Percentiles rank a stretch among this genome's conserved stretches.
These are phyloP conservation scores for Emericellopsis atlantica DNA, from an alignment of 2,329 filamentous ascomycete species.

Conservation along the genomic window DNA sequence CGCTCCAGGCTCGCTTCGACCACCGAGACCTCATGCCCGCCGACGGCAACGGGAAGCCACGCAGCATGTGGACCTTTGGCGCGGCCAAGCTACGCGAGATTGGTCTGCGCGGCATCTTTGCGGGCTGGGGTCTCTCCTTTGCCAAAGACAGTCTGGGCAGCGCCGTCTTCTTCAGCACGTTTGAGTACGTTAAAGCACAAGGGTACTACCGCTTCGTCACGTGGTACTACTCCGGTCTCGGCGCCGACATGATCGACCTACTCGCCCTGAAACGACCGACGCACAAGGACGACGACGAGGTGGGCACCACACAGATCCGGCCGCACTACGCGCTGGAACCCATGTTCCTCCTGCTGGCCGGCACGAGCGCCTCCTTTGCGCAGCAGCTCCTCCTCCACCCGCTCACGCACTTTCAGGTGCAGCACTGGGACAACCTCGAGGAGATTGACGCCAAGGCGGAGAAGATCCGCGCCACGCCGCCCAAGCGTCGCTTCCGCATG, in stretches of 20 bases:
- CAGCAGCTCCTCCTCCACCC: slow-evolving; percentile 64
- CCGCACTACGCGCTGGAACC: slow-evolving; percentile 69
- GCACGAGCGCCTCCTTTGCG: slow-evolving; percentile 52
- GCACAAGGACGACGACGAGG: slow-evolving; percentile 9
- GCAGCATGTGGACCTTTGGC: slow-evolving; percentile 64
- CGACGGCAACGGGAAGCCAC: slow-evolving; percentile 27
- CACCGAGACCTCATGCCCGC: slow-evolving; percentile 32
- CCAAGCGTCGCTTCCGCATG: slow-evolving; percentile 33
- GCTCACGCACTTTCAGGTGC: slow-evolving; percentile 55
- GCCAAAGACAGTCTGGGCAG: slow-evolving; percentile 58
- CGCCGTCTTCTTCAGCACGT: slow-evolving; percentile 61
- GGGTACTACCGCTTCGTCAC: slow-evolving; percentile 57
- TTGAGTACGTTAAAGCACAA: slow-evolving; percentile 67
- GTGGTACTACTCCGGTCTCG: slow-evolving; percentile 53
- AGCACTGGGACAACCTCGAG: slow-evolving; percentile 63
- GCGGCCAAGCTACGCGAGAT: slow-evolving; percentile 54
- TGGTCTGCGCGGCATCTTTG: slow-evolving; percentile 59
- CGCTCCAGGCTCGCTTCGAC: slow-evolving; percentile 62
- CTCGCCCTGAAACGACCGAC: slow-evolving; percentile 32
- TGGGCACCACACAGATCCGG: slow-evolving; percentile 38
- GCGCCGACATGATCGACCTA: slow-evolving; percentile 35
- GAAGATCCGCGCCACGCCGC: slow-evolving; percentile 23
- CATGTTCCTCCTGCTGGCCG: slow-evolving; percentile 56
- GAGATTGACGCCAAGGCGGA: slow-evolving; percentile 52
- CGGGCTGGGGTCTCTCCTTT: slow-evolving; percentile 58